Evolutionary conservation across 345 rosid species (phyloP), one percentile per base, ranked within the genome.

Genomic region (Gossypium arboreum): DNA sequence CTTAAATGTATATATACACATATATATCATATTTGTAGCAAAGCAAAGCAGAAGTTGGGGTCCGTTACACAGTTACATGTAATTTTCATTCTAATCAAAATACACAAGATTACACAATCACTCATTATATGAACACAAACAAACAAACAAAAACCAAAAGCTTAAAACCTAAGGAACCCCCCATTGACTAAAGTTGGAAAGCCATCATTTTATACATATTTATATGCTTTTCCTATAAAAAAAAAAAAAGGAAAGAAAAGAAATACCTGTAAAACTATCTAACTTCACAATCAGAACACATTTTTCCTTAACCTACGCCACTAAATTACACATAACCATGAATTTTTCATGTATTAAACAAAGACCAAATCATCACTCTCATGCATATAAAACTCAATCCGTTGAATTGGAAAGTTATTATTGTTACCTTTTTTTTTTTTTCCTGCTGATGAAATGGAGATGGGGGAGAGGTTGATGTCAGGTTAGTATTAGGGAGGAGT

Each of bases 401-500:
- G 51, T 20, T 72, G 54, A 50, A 71, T 16, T 18, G 57, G 15
- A 50, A 25, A 27, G 69, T 59, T 34, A 34, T 58, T 22, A 51
- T 60, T 25, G 9, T 60, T 60, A 60, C 65, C 65, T 9, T 4
- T 27, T 56, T 17, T 3, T 25, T 25, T 2, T n/a, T 3, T 25
- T 2, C 43, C 43, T 51, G 51, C 29, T 73, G 25, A 68, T 41
- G 29, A 56, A 74, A 64, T 48, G 45, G 39, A n/a, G 18, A 20
- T 3, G 34, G 52, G 41, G 60, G 59, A 34, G 39, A 2, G 50
- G 43, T 72, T 71, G 41, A 41, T 41, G 78, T 68, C 74, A 56
- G 16, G 85, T 76, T 76, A 79, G 85, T 71, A 51, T 67, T 77
- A 51, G 77, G 18, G 45, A 45, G 45, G 44, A 29, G 12, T 75